A percentile compares a stretch with the other conserved stretches of the same genome.
These are phyloP conservation scores for Cadophora gregata DNA, from an alignment of 2,329 filamentous ascomycete genomes.

Conservation along the genomic window DNA sequence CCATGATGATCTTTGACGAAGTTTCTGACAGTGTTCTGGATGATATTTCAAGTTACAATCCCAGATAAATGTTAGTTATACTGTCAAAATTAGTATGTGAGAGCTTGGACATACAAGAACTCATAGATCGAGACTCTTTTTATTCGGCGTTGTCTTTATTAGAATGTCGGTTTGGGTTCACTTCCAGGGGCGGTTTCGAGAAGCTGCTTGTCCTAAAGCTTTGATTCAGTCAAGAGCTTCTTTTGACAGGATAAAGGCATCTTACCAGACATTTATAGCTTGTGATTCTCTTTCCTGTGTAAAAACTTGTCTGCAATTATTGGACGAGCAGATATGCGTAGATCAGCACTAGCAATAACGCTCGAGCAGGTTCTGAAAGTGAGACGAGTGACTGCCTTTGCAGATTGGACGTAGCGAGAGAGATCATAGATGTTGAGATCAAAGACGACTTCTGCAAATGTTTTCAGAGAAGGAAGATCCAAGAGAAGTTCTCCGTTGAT, in stretches of 20 bases:
- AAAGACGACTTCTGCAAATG: not conserved
- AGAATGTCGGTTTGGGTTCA: not conserved
- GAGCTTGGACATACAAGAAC: not conserved
- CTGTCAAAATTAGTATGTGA: not conserved
- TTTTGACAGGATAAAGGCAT: no score
- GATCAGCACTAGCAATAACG: not conserved
- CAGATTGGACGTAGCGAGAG: not conserved
- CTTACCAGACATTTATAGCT: not conserved
- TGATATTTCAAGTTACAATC: not conserved
- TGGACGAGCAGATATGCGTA: not conserved
- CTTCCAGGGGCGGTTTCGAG: not conserved
- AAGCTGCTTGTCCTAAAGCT: not conserved
- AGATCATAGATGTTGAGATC: not conserved
- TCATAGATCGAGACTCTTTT: not conserved
- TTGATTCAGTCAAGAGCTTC: not conserved
- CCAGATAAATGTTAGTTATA: not conserved
- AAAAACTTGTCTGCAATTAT: not conserved
- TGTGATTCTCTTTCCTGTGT: not conserved
- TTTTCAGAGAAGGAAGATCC: not conserved
- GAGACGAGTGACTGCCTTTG: not conserved
- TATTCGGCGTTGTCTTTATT: not conserved
- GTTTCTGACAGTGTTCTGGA: not conserved
- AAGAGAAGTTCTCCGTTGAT: not conserved
- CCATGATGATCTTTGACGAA: not conserved
- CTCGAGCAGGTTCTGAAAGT: not conserved